Conservation (phyloP, 2,329 filamentous ascomycete species). For the Triangularia setosa region DNA sequence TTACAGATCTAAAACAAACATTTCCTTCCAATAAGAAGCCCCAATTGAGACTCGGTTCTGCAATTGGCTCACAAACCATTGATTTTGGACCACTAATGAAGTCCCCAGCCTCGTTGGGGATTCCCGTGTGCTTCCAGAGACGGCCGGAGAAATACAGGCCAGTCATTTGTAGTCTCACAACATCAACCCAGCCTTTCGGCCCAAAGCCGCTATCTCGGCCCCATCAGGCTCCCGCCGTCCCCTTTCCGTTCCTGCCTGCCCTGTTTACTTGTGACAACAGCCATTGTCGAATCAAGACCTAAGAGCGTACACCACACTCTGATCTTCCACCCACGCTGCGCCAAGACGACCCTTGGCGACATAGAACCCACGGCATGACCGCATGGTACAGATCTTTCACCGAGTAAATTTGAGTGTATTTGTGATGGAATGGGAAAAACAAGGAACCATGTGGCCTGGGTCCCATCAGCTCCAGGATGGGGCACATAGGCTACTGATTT, state of each 20-base stretch:
- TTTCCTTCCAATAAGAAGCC: conserved; percentile 23
- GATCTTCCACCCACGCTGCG: conserved; percentile 3
- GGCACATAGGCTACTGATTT: neutral
- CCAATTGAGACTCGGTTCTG: neutral
- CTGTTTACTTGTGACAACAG: conserved; percentile 23
- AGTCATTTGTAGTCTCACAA: conserved; percentile 11
- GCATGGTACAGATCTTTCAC: conserved; percentile 2
- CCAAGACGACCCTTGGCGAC: conserved; percentile 16
- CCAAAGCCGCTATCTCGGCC: conserved; percentile 23
- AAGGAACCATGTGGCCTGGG: neutral
- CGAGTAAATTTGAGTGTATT: neutral
- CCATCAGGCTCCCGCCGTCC: conserved; percentile 29
- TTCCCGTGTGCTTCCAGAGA: conserved; percentile 8
- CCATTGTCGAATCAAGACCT: conserved; percentile 27
- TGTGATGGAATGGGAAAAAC: neutral
- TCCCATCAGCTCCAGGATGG: neutral
- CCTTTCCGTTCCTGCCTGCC: conserved; percentile 27
- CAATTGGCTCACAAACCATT: conserved; percentile 23
- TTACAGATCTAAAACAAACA: neutral
- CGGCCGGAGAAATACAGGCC: conserved; percentile 8
- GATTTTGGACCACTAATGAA: conserved; percentile 18
- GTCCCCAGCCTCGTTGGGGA: conserved; percentile 16
- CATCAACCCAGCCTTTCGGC: conserved; percentile 21
- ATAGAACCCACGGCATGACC: conserved; percentile 8
- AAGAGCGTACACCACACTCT: conserved; percentile 21